phyloP scores from a whole-genome alignment of 2,329 filamentous ascomycete species.

The Cryphonectria japonica region DNA sequence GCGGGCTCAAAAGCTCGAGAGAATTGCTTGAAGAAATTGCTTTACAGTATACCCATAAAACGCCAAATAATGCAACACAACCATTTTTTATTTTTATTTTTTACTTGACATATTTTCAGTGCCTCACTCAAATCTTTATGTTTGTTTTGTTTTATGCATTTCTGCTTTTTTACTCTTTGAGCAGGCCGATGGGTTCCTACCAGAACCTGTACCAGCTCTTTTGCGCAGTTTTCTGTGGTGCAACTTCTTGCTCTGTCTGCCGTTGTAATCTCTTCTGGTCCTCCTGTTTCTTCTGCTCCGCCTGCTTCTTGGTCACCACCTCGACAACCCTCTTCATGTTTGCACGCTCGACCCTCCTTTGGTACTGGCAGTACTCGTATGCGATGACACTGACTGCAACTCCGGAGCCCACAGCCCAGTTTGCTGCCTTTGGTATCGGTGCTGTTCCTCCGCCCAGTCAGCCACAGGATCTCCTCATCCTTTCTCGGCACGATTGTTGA shows the following conservation, averaged over 20 bases:
- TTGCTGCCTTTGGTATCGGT: conserved; percentile 69
- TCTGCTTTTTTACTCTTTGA: neutral
- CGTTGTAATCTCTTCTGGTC: conserved; percentile 48
- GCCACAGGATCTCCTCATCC: neutral
- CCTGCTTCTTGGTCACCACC: conserved; percentile 74
- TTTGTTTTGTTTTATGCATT: neutral
- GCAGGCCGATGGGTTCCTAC: conserved; percentile 38
- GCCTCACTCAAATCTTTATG: conserved; percentile 24
- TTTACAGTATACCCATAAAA: conserved; percentile 21
- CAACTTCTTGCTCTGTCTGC: conserved; percentile 40
- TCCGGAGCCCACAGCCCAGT: conserved; percentile 85
- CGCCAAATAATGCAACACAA: conserved; percentile 8
- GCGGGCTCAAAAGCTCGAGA: neutral
- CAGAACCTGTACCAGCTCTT: conserved; percentile 62
- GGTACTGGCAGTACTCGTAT: conserved; percentile 84
- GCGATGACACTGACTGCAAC: conserved; percentile 69
- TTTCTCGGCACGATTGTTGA: neutral
- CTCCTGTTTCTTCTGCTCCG: conserved; percentile 57
- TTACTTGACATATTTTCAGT: conserved; percentile 7
- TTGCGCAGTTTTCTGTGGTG: conserved; percentile 32
- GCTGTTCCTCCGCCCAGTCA: conserved; percentile 37
- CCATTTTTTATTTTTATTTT: neutral
- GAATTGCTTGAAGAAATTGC: conserved; percentile 5
- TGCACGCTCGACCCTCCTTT: conserved; percentile 72
- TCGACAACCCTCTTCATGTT: conserved; percentile 87